Evolutionary conservation across 352 stramenopile genomes (phyloP), one percentile per base, ranked within the genome.

Genomic region (Phytopythium mirpurense): DNA sequence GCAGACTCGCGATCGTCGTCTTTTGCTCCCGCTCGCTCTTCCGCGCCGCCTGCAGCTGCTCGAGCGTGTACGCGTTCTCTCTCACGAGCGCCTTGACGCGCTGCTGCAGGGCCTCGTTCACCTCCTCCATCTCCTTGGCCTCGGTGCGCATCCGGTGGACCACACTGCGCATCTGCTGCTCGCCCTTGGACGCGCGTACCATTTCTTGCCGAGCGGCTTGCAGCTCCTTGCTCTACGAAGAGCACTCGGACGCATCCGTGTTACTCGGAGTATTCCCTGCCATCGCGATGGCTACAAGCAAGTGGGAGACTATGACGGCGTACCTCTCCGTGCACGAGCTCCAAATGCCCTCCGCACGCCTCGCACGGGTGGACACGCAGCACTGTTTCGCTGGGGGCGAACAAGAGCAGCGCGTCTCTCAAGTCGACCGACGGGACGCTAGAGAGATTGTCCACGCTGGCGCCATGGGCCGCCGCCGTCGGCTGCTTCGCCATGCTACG

Each of bases 11-110:
- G 56, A 90, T 82, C 19, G 70, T 72, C 4, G 72, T 62, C 34
- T 90, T 88, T 57, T 90, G 83, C 38, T 90, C 79, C 16, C 76
- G 72, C 56, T 93, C 83, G n/a, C 67, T 72, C 44, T 86, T 88
- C 4, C 80, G 78, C 15, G 76, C 68, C 1, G 69, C 70, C 54
- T 90, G 78, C 7, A 93, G 64, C 48, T 90, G 83, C 60, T 90
- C 83, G 16, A 90, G 63, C 21, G 79, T 81, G 56, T 88, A 90
- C 19, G 79, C 69, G 45, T 87, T 90, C 57, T 93, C 79, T 54
- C 88, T 90, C 42, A 74, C 62, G 12, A 90, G 54, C n/a, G 76
- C 65, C n/a, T 86, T 87, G 21, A 92, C 68, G 3, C 75, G 72
- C 45, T 90, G 78, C 56, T 88, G 72, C n/a, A 92, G 58, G 14